Conservation (phyloP, 495 filamentous ascomycete species). For the Aspergillus bridgeri region DNA sequence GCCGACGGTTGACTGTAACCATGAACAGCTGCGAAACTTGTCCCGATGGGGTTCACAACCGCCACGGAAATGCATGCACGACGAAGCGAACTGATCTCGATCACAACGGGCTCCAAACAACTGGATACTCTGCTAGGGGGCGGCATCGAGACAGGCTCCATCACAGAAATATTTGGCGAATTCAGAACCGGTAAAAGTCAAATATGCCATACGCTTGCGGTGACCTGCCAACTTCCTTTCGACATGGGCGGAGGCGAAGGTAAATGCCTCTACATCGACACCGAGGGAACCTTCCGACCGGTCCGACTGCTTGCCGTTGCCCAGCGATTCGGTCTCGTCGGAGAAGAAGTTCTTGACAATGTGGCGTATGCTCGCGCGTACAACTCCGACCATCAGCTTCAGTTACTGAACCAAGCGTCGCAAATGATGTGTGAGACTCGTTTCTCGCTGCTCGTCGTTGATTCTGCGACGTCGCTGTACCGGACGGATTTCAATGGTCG, state of each 20-base stretch:
- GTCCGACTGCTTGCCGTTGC: slow-evolving; percentile 88
- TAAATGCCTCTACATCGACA: slow-evolving; percentile 99
- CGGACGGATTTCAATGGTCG: slow-evolving; percentile 93
- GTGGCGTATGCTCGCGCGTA: slow-evolving; percentile 97
- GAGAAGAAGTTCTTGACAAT: slow-evolving; percentile 97
- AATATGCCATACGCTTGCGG: slow-evolving; percentile 96
- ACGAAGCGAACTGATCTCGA: slow-evolving; percentile 92
- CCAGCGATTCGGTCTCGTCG: slow-evolving; percentile 87
- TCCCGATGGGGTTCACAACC: slow-evolving; percentile 98
- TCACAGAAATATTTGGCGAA: slow-evolving; percentile 98
- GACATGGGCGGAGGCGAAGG: slow-evolving; percentile 99
- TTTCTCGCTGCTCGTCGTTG: slow-evolving; percentile 92
- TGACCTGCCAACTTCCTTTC: slow-evolving; percentile 95
- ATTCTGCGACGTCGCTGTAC: slow-evolving; percentile 92
- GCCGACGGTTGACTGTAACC: slow-evolving; percentile 1
- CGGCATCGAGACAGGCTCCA: slow-evolving; percentile 92
- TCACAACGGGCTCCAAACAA: slow-evolving; percentile 96
- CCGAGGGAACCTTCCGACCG: slow-evolving; percentile 94
- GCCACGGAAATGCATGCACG: slow-evolving; percentile 99
- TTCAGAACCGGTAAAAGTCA: slow-evolving; percentile 98
- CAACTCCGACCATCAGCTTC: slow-evolving; percentile 96
- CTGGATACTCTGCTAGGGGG: slow-evolving; percentile 93
- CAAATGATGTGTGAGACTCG: slow-evolving; percentile 99
- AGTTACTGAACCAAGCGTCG: slow-evolving; percentile 89
- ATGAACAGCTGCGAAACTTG: slow-evolving; percentile 77